phyloP scores from a whole-genome alignment of 2,329 filamentous ascomycete genomes.

The Plectosphaerella plurivora region DNA sequence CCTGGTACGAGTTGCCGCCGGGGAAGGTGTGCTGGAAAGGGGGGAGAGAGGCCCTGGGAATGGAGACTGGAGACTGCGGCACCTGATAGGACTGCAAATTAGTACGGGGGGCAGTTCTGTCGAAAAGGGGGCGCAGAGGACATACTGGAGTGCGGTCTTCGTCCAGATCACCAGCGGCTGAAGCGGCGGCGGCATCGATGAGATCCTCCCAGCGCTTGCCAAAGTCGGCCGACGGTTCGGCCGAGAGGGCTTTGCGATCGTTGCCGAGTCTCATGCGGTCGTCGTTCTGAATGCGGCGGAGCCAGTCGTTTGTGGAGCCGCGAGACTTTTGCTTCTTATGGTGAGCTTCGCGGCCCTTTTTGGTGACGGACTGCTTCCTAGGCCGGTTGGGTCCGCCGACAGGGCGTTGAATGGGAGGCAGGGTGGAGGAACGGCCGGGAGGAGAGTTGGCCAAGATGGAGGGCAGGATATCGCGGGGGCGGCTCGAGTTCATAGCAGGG shows the following conservation, averaged over 20 bases:
- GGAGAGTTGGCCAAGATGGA: constrained; percentile 80
- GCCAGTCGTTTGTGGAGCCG: constrained; percentile 64
- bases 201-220: constrained; percentile 95
- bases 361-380: constrained; percentile 81
- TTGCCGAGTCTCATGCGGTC: constrained; percentile 62
- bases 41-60: constrained; percentile 58
- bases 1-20: constrained; percentile 67
- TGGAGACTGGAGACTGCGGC: constrained; percentile 60
- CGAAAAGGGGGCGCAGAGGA: constrained; percentile 13
- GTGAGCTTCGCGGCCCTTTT: constrained; percentile 68
- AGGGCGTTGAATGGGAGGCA: constrained; percentile 76
- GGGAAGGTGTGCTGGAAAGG: constrained; percentile 46
- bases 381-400: constrained; percentile 63
- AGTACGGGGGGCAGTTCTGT: neutral
- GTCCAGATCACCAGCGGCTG: constrained; percentile 84
- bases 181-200: constrained; percentile 84
- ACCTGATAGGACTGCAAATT: constrained; percentile 35
- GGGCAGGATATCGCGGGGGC: constrained; percentile 71
- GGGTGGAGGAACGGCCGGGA: constrained; percentile 79
- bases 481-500: constrained; percentile 54
- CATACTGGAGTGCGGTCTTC: constrained; percentile 86
- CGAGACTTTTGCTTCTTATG: constrained; percentile 77
- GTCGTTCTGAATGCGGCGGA: constrained; percentile 54
- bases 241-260: constrained; percentile 79
- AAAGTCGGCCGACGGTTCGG: constrained; percentile 75